Conservation (phyloP, 1,284 basidiomycete species). For the Vanrija pseudolonga region DNA sequence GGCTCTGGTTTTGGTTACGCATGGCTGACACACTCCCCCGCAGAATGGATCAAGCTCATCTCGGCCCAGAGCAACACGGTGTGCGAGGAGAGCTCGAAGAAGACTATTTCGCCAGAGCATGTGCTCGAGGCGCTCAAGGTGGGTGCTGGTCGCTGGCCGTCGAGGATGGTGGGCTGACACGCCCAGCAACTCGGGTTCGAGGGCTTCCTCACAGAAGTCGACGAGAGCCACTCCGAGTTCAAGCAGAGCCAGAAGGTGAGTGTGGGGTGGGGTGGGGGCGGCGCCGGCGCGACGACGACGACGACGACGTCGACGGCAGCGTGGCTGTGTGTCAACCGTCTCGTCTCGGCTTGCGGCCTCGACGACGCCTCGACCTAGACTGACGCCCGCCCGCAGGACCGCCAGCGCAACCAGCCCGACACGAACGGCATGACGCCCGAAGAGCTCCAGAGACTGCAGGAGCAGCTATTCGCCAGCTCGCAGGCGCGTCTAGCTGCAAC, state of each 20-base stretch:
- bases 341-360: too few relatives aligned
- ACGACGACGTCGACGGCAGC: neutral
- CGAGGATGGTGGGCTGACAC: neutral
- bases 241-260: slow-evolving; percentile 36
- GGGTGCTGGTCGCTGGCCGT: slow-evolving; percentile 22
- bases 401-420: slow-evolving; percentile 79
- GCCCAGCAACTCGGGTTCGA: slow-evolving; percentile 65
- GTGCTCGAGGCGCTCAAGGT: slow-evolving; percentile 90
- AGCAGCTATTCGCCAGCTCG: slow-evolving; percentile 60
- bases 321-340: too few relatives aligned
- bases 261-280: neutral
- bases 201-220: slow-evolving; percentile 88
- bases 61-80: slow-evolving; percentile 98
- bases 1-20: neutral
- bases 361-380: neutral
- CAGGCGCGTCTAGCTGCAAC: slow-evolving; percentile 55
- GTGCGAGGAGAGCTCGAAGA: slow-evolving; percentile 97
- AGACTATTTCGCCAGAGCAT: slow-evolving; percentile 98
- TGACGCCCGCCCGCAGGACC: slow-evolving; percentile 25
- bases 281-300: neutral
- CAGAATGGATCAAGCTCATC: slow-evolving; percentile 97
- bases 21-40: slow-evolving; percentile 6
- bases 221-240: slow-evolving; percentile 79
- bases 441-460: neutral
- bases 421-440: slow-evolving; percentile 78